Conservation (phyloP, 805 yeast species). For the Monosporozyma solicola region DNA sequence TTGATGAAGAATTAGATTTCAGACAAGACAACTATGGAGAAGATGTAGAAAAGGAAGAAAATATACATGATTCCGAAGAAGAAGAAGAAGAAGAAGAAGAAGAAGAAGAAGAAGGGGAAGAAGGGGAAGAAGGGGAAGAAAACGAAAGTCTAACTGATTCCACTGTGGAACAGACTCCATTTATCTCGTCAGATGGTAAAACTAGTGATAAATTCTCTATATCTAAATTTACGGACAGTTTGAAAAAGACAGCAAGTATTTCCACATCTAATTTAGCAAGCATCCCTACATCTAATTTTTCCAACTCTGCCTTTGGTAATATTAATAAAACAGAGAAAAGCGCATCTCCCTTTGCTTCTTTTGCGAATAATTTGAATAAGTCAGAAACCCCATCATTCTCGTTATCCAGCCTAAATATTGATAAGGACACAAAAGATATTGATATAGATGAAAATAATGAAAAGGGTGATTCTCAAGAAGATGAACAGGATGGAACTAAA, state of each 20-base stretch:
- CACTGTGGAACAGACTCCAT: slow-evolving; percentile 19
- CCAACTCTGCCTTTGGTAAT: slow-evolving; percentile 3
- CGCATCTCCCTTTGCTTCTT: slow-evolving; percentile 22
- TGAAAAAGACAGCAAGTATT: slow-evolving; percentile 22
- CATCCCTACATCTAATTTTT: slow-evolving; percentile 7
- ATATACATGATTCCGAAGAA: neutral
- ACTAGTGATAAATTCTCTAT: slow-evolving; percentile 7
- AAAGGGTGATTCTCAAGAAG: neutral
- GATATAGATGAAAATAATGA: neutral
- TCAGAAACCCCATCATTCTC: slow-evolving; percentile 8
- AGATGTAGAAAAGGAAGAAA: slow-evolving; percentile 2
- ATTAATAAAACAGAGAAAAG: neutral
- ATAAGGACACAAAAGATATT: neutral
- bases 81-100: slow-evolving; percentile 1
- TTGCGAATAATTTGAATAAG: slow-evolving; percentile 14
- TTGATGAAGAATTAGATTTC: neutral
- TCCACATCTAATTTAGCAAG: slow-evolving; percentile 7
- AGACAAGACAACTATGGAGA: neutral
- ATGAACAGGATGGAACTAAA: neutral
- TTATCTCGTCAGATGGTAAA: neutral
- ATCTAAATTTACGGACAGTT: slow-evolving; percentile 19
- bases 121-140: neutral
- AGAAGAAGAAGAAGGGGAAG: no score
- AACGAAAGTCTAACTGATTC: slow-evolving; percentile 12
- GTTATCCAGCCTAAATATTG: neutral